Evolutionary conservation across 2,329 filamentous ascomycete genomes (phyloP).

Genomic region (Rutstroemia sp.): DNA sequence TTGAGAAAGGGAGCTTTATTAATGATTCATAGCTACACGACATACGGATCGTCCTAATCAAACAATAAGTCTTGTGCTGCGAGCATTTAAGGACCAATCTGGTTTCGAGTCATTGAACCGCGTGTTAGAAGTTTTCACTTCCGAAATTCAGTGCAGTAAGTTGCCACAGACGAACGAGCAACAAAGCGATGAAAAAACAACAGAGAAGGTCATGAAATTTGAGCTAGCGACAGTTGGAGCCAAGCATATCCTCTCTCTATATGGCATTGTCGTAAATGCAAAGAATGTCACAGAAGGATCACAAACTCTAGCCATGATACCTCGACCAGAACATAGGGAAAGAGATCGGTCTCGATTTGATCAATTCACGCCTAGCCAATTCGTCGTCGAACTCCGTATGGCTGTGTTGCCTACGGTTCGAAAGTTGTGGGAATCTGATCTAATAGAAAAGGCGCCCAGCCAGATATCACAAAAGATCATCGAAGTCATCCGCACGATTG

Average conservation of each 20-base stretch:
- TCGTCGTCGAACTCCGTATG: constrained; percentile 79
- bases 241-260: constrained; percentile 80
- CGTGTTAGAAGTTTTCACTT: constrained; percentile 62
- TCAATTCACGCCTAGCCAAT: constrained; percentile 62
- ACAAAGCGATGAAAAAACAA: constrained; percentile 31
- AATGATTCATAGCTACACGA: constrained; percentile 11
- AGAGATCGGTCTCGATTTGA: constrained; percentile 48
- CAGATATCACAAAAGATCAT: constrained; percentile 72
- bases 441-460: constrained; percentile 74
- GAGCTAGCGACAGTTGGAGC: constrained; percentile 51
- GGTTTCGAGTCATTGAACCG: constrained; percentile 69
- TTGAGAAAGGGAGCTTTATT: background rate
- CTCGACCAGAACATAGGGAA: constrained; percentile 44
- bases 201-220: constrained; percentile 11
- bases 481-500: constrained; percentile 72
- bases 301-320: constrained; percentile 48
- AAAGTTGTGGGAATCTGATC: constrained; percentile 76
- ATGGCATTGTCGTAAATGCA: constrained; percentile 64
- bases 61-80: constrained; percentile 67
- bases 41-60: constrained; percentile 35
- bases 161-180: background rate
- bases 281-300: constrained; percentile 76
- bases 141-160: constrained; percentile 40
- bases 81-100: constrained; percentile 76
- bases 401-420: constrained; percentile 69